Evolutionary conservation across 331 rosid species (phyloP).

Genomic region (Quercus tomentella): DNA sequence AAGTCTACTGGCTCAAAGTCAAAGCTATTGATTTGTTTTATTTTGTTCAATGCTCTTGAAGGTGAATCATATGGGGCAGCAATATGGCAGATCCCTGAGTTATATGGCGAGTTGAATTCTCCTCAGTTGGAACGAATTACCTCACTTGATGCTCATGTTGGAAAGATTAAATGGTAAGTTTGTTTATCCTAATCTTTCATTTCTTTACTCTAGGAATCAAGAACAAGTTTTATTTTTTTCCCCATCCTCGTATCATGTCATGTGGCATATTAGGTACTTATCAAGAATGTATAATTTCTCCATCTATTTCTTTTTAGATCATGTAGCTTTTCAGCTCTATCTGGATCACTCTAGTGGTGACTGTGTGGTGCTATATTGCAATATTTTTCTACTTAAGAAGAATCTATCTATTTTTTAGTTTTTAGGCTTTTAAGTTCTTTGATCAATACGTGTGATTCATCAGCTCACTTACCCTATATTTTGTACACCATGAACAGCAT

Average conservation of each 20-base stretch:
- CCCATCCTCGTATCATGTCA: not conserved
- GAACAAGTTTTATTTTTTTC: not conserved
- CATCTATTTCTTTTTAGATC: not conserved
- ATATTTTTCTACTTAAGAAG: conserved; percentile 4
- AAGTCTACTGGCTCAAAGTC: not conserved
- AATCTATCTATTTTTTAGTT: not conserved
- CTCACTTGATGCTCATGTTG: conserved; percentile 59
- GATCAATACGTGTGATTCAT: conserved; percentile 1
- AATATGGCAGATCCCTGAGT: conserved; percentile 98
- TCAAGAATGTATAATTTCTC: not conserved
- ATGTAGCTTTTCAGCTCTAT: not conserved
- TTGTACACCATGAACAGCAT: conserved; percentile 45
- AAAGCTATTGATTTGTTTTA: not conserved
- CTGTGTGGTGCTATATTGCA: not conserved
- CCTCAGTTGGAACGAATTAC: conserved; percentile 85
- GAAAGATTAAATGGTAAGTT: conserved; percentile 89
- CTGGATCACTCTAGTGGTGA: conserved; percentile 5
- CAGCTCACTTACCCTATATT: conserved; percentile 12
- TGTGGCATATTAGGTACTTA: not conserved
- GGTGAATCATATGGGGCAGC: conserved; percentile 91
- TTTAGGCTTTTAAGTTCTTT: not conserved
- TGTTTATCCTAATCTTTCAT: not conserved
- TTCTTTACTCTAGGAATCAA: not conserved
- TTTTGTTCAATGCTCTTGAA: conserved; percentile 31
- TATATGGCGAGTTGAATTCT: conserved; percentile 90